Evolutionary conservation across 371 early-diverging fungal genomes (phyloP), one percentile per base, ranked within the genome.

Genomic region (Umbelopsis sp.): DNA sequence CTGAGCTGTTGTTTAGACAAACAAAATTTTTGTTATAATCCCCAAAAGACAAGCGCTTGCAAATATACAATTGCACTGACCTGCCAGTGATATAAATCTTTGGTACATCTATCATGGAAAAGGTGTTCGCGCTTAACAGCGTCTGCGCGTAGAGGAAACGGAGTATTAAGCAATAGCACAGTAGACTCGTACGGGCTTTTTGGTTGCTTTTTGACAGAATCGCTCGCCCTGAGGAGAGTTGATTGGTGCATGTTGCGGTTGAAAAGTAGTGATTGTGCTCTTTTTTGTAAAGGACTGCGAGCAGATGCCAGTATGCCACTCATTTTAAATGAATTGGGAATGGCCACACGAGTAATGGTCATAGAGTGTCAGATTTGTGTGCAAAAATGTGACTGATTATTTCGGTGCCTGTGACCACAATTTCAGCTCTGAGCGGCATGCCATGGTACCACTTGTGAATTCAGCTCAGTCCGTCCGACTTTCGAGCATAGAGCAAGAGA

Each of bases 61-160:
- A 41, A 41, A 41, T 10, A 7, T 7, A 41, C 25, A 44, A 44
- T 16, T 14, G 16, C 10, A 25, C n/a, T 8, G 10, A 89, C 91
- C 86, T 93, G 94, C 92, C 93, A 93, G 25, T 76, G 70, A 72
- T 93, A 94, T 20, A 93, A 74, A n/a, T 85, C 84, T 18, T 84
- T 85, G 4, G 91, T 89, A 67, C 89, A 89, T 25, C 92, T 82
- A 67, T 87, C 80, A 25, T 87, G 82, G 72, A 87, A 88, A 24
- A 79, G 74, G 45, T 82, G 80, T 46, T 93, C 92, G 12, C 91
- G 74, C 24, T 82, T 78, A 6, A 78, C 86, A 24, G 90, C 89
- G 66, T 93, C 85, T 9, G 93, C 89, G 18, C 92, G 85, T 41
- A 93, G 76, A 18, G 92, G 91, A 64, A 93, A 94, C 0, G 71